A percentile compares a stretch with the other conserved stretches of the same genome.
phyloP scores from a whole-genome alignment of 495 filamentous ascomycete species.

The Trichodelitschia bisporula region DNA sequence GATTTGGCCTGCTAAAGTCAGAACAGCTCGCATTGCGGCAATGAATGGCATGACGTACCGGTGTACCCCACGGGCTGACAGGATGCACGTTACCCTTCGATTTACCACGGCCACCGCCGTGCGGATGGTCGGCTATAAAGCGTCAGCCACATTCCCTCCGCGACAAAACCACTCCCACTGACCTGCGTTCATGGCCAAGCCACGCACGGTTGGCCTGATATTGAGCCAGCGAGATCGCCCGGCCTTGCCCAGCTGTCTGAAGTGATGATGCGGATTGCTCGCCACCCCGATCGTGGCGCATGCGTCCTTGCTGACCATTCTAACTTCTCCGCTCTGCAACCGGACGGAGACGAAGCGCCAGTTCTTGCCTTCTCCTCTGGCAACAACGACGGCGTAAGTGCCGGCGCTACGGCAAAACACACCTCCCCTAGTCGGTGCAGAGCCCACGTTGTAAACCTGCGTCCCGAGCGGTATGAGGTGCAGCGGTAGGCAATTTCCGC shows the following conservation, averaged over 20 bases:
- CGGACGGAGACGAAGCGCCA: slow-evolving; percentile 48
- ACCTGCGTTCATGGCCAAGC: slow-evolving; percentile 94
- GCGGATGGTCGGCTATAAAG: slow-evolving; percentile 57
- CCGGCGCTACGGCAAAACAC: slow-evolving; percentile 89
- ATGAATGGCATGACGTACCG: slow-evolving; percentile 37
- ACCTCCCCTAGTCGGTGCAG: slow-evolving; percentile 40
- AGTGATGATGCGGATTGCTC: slow-evolving; percentile 79
- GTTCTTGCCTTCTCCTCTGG: slow-evolving; percentile 42
- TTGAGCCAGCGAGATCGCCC: slow-evolving; percentile 79
- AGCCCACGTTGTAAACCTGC: slow-evolving; percentile 72
- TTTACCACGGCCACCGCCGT: slow-evolving; percentile 96
- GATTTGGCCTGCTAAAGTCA: slow-evolving; percentile 52
- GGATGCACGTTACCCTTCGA: slow-evolving; percentile 93
- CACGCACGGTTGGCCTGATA: slow-evolving; percentile 80
- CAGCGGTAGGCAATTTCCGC: slow-evolving; percentile 84
- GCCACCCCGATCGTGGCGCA: slow-evolving; percentile 83
- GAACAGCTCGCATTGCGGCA: slow-evolving; percentile 1
- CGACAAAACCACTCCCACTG: not conserved
- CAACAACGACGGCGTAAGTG: slow-evolving; percentile 65
- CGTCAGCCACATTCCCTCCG: slow-evolving; percentile 9
- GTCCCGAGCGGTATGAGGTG: slow-evolving; percentile 87
- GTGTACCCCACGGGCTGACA: slow-evolving; percentile 85
- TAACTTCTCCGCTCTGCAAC: slow-evolving; percentile 75
- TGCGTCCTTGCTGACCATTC: slow-evolving; percentile 69
- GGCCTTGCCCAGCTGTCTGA: slow-evolving; percentile 79